Base-by-base conservation (phyloP, 176 grass and related monocot genomes). In the Pharus latifolius region DNA sequence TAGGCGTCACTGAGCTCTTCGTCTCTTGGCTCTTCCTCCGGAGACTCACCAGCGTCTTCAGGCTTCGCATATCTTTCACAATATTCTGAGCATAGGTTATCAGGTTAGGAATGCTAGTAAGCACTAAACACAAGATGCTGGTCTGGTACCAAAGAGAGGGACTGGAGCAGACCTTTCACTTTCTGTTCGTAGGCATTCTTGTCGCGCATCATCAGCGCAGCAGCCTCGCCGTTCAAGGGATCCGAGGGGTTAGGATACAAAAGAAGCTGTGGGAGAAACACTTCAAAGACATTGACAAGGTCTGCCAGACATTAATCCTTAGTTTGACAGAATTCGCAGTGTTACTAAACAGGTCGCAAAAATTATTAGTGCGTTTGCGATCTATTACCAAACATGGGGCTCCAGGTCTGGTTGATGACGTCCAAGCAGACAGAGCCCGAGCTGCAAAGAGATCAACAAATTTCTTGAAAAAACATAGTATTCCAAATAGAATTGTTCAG, bases 391-490 rank as follows among this genome's bases (percentile, higher is more conserved):
- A 87, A 87, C 84, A 87, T 87, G 2, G 84, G 84, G 58, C 84
- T 87, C 84, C 84, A 87, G 18, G 78, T 87, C 32, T 87, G 84
- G 34, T 87, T 87, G 47, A 82, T 87, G 56, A 87, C 84, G 68
- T 87, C 84, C 78, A 87, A 67, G 66, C 84, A 87, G 10, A 87
- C 84, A 0, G 84, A 71, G 38, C 78, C 84, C 42, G 84, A 87
- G 65, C 84, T 87, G 51, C 30, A 60, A 43, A 64, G 3, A 30
- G 52, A 65, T 68, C 26, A 18, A 78, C 15, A 0, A 28, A 32
- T 51, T 8, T 3, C 6, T 24, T 27, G 48, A 53, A 71, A 42
- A 38, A 22, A 10, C 32, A 47, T 12, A 24, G 10, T 37, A 47
- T 44, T 62, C 7, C 10, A 59, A 29, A n/a, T 1, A 37, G 6